Base-by-base conservation (phyloP, 1,139 yeast species). In the Pneumocystis wakefieldiae region DNA sequence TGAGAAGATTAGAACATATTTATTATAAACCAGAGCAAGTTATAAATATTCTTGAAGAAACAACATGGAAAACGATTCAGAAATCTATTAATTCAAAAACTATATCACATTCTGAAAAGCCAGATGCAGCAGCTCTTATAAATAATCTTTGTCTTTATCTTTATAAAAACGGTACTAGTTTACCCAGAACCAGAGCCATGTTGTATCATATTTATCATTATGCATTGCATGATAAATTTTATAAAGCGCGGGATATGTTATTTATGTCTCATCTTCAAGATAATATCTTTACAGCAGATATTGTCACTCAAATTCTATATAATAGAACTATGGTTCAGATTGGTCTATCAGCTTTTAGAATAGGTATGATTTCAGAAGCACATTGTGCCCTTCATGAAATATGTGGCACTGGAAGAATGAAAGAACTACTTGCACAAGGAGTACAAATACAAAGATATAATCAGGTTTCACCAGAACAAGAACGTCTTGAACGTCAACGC, bases 241-340 rank as follows among this genome's bases (percentile, higher is more conserved):
- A 80, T 74, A 81, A 82, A 73, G 97, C 98, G 59, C 85, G 94
- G 74, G 95, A 89, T 68, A 83, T 91, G 82, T 81, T 92, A 75
- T 81, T 91, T 71, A 80, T 83, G 77, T 87, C 96, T 19, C 94
- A 89, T 74, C 79, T 91, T 71, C 95, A 88, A 77, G 79, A 86
- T 59, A 80, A 86, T 61, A 88, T 92, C 71, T 89, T 88, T 75
- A 81, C 84, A 62, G 86, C 95, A 60, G 97, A 92, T 71, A 83
- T 95, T 55, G 78, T 85, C 59, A 78, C 92, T 69, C 98, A 92
- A 80, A 91, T 92, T 65, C 81, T 89, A 71, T 94, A 89, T 80
- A 94, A 94, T 80, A 83, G 99, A 76, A 90, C 96, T 17, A 81
- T 94, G 70, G 97, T 90, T 67, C 98, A 94, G 77, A 82, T 94